Evolutionary conservation across 1,284 basidiomycete species (phyloP).

Genomic region (Paramarasmius palmivorus): DNA sequence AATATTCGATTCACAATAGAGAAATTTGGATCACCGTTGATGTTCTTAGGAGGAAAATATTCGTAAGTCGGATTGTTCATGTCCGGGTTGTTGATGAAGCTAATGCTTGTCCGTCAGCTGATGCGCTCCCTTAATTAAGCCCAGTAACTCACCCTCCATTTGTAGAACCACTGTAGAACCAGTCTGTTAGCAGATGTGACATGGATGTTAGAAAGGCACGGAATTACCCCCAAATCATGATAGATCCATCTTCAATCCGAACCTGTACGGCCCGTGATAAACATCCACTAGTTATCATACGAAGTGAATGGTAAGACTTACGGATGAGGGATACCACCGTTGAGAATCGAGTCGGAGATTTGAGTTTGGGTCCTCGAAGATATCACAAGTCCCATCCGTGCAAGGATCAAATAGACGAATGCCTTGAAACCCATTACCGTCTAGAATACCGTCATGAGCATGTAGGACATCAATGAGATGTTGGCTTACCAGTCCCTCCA

Average conservation of each 20-base stretch:
- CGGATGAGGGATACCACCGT: constrained; percentile 40
- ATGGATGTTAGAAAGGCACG: background rate
- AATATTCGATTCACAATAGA: background rate
- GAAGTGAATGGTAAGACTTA: constrained; percentile 20
- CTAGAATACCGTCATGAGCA: background rate
- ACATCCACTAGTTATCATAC: constrained; percentile 22
- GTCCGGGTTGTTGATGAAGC: constrained; percentile 31
- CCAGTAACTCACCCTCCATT: constrained; percentile 18
- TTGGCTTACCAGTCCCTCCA: constrained; percentile 1
- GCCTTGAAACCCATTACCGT: constrained; percentile 2
- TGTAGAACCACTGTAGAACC: constrained; percentile 14
- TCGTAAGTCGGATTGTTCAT: constrained; percentile 40
- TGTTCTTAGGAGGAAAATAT: constrained; percentile 46
- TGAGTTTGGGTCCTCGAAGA: constrained; percentile 31
- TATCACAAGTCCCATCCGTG: constrained; percentile 27
- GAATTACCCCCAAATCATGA: constrained; percentile 27
- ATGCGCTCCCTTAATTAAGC: background rate
- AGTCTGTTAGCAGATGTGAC: constrained; percentile 18
- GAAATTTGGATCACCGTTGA: constrained; percentile 37
- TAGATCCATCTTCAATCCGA: constrained; percentile 22
- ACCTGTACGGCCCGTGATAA: constrained; percentile 9
- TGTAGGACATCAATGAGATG: too few species aligned
- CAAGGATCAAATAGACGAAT: constrained; percentile 18
- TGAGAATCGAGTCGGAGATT: constrained; percentile 30
- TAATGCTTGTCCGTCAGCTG: constrained; percentile 1